Evolutionary conservation across 768 basidiomycete genomes (phyloP).

Genomic region (Suillus tomentosus): DNA sequence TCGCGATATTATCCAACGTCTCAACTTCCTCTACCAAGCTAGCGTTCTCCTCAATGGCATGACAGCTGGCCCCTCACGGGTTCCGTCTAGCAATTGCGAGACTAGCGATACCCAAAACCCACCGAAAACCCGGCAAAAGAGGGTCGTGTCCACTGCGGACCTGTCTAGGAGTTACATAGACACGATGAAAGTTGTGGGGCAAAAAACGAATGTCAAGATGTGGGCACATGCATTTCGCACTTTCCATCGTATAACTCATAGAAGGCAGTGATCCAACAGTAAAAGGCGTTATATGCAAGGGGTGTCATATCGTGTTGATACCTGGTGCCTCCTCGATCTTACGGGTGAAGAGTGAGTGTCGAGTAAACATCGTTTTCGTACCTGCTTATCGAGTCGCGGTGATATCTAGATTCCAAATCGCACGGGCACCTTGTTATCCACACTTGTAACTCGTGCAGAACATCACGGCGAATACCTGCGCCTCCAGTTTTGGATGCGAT

Average conservation of each 20-base stretch:
- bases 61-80: slow-evolving; percentile 19
- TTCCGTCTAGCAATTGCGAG: slow-evolving; percentile 4
- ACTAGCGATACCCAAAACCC: slow-evolving; percentile 8
- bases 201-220: slow-evolving; percentile 80
- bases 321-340: slow-evolving; percentile 68
- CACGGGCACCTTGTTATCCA: slow-evolving; percentile 61
- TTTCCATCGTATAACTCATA: not conserved
- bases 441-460: slow-evolving; percentile 60
- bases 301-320: slow-evolving; percentile 63
- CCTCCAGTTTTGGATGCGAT: slow-evolving; percentile 42
- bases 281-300: slow-evolving; percentile 79
- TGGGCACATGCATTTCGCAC: slow-evolving; percentile 35
- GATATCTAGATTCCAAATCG: slow-evolving; percentile 37
- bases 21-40: slow-evolving; percentile 87
- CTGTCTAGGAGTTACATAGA: slow-evolving; percentile 65
- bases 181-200: slow-evolving; percentile 69
- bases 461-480: slow-evolving; percentile 66
- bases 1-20: slow-evolving; percentile 76
- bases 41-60: slow-evolving; percentile 59
- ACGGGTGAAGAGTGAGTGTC: slow-evolving; percentile 60
- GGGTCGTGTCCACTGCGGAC: slow-evolving; percentile 43
- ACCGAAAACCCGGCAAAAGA: slow-evolving; percentile 26
- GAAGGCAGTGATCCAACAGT: slow-evolving; percentile 70
- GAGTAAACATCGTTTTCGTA: slow-evolving; percentile 5
- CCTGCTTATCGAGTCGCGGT: slow-evolving; percentile 26